Evolutionary conservation across 2,329 filamentous ascomycete genomes (phyloP), one percentile per base, ranked within the genome.

Genomic region (Aspergillus felis): DNA sequence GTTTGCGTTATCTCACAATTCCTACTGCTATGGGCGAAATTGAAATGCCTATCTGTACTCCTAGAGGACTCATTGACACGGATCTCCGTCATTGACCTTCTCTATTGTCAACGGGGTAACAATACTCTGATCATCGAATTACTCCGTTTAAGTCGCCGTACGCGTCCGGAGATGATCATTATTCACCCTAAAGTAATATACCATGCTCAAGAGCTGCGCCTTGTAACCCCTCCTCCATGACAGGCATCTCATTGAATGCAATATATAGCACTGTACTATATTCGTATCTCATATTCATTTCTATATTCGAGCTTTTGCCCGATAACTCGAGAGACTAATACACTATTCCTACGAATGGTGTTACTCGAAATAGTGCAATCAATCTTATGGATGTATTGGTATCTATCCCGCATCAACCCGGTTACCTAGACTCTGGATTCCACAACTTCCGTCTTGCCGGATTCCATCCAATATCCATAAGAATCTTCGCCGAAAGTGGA

Each of bases 301-400:
- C 32, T 17, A 17, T 38, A 38, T 38, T 38, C 14, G 14, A 29
- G 4, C 9, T 29, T 29, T 29, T 12, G 28, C 28, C 32, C 3
- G 14, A 38, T 14, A 17, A 17, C 14, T 17, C 14, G 6, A 38
- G 32, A 38, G 14, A 17, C 14, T 38, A 17, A 14, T 38, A 17
- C 6, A 17, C 14, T 38, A 17, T 35, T 6, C 17, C 32, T 17
- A 6, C 14, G 5, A 9, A 47, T 9, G 22, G 44, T 47, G 20
- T 27, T 47, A 25, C 22, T 47, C 12, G 20, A 50, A 29, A 50
- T 38, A 38, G 32, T 28, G 44, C 51, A 24, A 42, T 52, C 51
- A 24, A 42, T 52, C 29, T 28, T 56, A 56, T 56, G 54, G 54
- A 56, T 56, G 54, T 50, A 56, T 56, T 50, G 12, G 32, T 35